Conservation (phyloP, 2,329 filamentous ascomycete species). For the Penicillium occitanis region DNA sequence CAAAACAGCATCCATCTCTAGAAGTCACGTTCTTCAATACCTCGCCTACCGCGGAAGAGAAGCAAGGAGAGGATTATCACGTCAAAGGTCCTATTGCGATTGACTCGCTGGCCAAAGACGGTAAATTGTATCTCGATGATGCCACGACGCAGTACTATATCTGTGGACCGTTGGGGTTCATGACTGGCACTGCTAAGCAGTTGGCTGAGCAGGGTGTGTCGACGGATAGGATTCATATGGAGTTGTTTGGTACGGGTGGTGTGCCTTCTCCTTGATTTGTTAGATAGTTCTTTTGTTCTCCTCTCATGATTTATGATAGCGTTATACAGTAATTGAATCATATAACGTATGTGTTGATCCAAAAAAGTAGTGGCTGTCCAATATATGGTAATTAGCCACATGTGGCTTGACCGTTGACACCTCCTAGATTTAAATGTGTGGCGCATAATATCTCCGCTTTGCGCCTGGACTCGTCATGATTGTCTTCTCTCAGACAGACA, state of each 20-base stretch:
- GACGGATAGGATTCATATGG: constrained; percentile 49
- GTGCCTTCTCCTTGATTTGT: constrained; percentile 24
- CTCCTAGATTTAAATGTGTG: not conserved
- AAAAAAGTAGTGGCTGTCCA: not conserved
- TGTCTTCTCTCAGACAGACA: not conserved
- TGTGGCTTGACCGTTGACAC: not conserved
- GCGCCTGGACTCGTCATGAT: not conserved
- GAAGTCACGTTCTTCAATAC: constrained; percentile 60
- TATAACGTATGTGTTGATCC: no score
- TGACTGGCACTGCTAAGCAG: constrained; percentile 43
- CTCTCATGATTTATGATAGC: constrained; percentile 16
- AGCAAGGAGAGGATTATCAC: constrained; percentile 59
- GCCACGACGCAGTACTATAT: constrained; percentile 64
- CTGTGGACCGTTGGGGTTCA: constrained; percentile 70
- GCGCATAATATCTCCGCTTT: not conserved
- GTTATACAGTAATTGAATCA: not conserved
- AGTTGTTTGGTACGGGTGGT: constrained; percentile 64
- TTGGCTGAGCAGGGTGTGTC: constrained; percentile 14
- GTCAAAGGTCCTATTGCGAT: constrained; percentile 60
- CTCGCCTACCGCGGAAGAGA: constrained; percentile 47
- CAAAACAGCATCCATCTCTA: constrained; percentile 48
- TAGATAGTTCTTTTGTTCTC: not conserved
- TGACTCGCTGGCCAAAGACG: constrained; percentile 52
- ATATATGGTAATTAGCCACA: not conserved
- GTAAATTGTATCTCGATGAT: constrained; percentile 58